phyloP scores from a whole-genome alignment of 768 basidiomycete genomes.

The Chlorophyllum brunneum region DNA sequence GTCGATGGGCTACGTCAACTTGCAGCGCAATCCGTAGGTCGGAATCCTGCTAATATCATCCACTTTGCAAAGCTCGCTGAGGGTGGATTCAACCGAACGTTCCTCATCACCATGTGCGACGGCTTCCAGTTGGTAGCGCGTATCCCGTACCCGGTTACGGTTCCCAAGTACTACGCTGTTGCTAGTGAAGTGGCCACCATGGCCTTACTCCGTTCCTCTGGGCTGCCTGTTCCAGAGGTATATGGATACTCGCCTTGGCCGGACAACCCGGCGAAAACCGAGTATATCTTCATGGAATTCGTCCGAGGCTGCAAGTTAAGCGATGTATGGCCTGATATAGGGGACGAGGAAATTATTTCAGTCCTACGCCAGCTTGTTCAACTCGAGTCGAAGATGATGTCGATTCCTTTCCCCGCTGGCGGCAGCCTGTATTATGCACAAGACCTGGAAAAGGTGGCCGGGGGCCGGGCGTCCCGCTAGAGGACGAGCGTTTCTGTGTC shows the following conservation, averaged over 20 bases:
- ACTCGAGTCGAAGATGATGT: conserved; percentile 44
- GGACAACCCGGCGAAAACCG: conserved; percentile 36
- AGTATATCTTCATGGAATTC: conserved; percentile 46
- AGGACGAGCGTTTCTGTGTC: conserved; percentile 40
- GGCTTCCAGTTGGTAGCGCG: conserved; percentile 36
- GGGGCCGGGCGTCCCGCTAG: conserved; percentile 31
- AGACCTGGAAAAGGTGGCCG: conserved; percentile 39
- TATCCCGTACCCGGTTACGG: conserved; percentile 34
- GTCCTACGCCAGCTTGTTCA: conserved; percentile 40
- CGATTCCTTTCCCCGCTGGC: conserved; percentile 37
- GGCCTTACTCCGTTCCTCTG: conserved; percentile 32
- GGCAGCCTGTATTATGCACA: conserved; percentile 38
- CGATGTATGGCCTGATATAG: conserved; percentile 37
- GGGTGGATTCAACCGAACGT: conserved; percentile 38
- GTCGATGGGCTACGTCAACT: conserved; percentile 37
- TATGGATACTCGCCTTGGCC: conserved; percentile 38
- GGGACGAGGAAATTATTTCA: conserved; percentile 35
- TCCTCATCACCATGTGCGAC: conserved; percentile 34
- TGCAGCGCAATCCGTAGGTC: conserved; percentile 38
- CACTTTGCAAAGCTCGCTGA: conserved; percentile 40
- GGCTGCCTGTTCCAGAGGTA: conserved; percentile 37
- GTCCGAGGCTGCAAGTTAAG: conserved; percentile 34
- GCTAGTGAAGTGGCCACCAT: conserved; percentile 48
- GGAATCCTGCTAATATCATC: conserved; percentile 33
- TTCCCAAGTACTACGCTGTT: conserved; percentile 33